phyloP scores from a whole-genome alignment of 805 yeast species.

The Kazachstania martiniae region DNA sequence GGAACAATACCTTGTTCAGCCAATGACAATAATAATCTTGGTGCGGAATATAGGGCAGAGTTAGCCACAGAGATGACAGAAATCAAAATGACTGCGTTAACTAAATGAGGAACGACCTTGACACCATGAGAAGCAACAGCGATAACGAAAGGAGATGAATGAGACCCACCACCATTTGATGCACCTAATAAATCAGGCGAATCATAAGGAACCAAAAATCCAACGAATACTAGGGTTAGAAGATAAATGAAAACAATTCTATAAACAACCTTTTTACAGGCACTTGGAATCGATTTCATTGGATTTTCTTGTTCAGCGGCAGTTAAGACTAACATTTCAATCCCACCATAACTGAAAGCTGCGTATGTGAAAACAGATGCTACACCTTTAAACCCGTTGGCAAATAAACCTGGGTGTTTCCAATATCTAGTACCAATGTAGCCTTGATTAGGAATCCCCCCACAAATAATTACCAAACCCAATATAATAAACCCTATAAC shows the following conservation, averaged over 20 bases:
- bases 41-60: conserved; percentile 59
- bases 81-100: conserved; percentile 53
- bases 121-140: conserved; percentile 59
- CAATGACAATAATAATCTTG: conserved; percentile 50
- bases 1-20: conserved; percentile 48
- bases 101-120: conserved; percentile 47
- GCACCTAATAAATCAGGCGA: conserved; percentile 42
- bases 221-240: conserved; percentile 41
- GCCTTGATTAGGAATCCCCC: conserved; percentile 38
- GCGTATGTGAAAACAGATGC: conserved; percentile 55
- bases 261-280: conserved; percentile 46
- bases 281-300: conserved; percentile 48
- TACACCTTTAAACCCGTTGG: conserved; percentile 49
- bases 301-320: conserved; percentile 52
- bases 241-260: conserved; percentile 51
- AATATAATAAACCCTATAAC: conserved; percentile 39
- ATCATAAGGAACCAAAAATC: conserved; percentile 64
- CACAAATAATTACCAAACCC: conserved; percentile 36
- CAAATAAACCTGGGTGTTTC: conserved; percentile 44
- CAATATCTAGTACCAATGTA: conserved; percentile 35
- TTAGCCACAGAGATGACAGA: conserved; percentile 65
- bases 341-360: conserved; percentile 65
- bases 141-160: conserved; percentile 58
- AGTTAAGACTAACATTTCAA: conserved; percentile 57
- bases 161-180: conserved; percentile 38